Evolutionary conservation across 441 rosid genomes (phyloP).

Genomic region (Omphalea diandra): DNA sequence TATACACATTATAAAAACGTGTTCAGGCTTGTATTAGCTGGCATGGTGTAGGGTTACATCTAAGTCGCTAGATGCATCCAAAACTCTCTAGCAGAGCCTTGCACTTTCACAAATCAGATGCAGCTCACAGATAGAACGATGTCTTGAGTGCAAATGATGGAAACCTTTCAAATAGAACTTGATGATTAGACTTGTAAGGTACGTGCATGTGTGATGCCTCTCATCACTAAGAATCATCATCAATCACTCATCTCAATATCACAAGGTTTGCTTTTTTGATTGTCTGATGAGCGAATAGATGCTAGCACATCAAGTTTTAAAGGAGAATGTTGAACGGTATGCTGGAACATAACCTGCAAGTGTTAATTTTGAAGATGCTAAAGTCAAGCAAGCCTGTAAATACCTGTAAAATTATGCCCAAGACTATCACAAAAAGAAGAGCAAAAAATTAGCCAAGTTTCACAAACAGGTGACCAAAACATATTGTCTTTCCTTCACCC

Average conservation of each 20-base stretch:
- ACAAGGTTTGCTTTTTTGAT: conserved; percentile 42
- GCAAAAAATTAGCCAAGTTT: neutral
- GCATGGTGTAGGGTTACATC: neutral
- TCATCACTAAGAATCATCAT: conserved; percentile 14
- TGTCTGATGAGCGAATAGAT: conserved; percentile 47
- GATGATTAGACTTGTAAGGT: neutral
- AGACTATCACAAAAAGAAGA: neutral
- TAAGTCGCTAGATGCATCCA: neutral
- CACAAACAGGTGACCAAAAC: neutral
- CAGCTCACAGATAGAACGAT: neutral
- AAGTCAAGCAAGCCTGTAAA: conserved; percentile 7
- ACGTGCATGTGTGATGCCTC: neutral
- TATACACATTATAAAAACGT: neutral
- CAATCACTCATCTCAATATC: conserved; percentile 76
- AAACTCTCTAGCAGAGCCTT: neutral
- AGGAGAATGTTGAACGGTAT: conserved; percentile 69
- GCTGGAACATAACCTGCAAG: conserved; percentile 80
- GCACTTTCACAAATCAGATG: neutral
- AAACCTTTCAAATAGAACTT: neutral
- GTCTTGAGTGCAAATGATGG: neutral
- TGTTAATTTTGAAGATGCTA: conserved; percentile 15
- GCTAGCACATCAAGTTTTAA: conserved; percentile 65
- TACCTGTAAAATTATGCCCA: neutral
- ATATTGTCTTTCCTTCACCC: neutral
- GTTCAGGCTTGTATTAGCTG: neutral